These are phyloP conservation scores for Backusella circina DNA, from an alignment of 192 early-diverging fungal genomes.

Conservation along the genomic window DNA sequence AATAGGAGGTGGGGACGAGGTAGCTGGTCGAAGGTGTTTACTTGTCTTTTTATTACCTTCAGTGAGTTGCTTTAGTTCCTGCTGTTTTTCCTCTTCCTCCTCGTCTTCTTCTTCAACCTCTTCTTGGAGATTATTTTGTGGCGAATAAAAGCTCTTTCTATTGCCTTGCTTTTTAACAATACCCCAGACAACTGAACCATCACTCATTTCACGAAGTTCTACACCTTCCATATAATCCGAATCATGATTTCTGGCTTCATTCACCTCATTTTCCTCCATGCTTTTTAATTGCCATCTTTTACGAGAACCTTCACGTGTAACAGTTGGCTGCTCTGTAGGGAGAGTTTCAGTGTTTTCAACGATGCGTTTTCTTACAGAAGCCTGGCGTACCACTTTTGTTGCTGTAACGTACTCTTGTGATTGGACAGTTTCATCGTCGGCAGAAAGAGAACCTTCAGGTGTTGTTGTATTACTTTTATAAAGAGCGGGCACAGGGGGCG, in stretches of 20 bases:
- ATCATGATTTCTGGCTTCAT: background rate
- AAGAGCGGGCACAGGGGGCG: background rate
- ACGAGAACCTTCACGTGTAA: conserved; percentile 2
- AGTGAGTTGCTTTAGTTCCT: conserved; percentile 22
- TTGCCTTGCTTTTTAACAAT: conserved; percentile 27
- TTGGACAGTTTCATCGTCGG: background rate
- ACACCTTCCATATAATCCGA: conserved; percentile 21
- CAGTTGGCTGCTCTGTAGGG: background rate
- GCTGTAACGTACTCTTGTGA: conserved; percentile 6
- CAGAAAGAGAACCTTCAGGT: background rate
- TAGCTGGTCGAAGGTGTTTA: background rate
- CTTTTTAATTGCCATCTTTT: background rate
- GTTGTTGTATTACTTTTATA: background rate
- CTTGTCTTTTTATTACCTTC: background rate
- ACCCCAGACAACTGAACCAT: conserved; percentile 32
- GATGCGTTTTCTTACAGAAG: conserved; percentile 5
- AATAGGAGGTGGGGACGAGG: conserved; percentile 19
- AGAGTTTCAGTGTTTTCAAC: background rate
- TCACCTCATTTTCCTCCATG: background rate
- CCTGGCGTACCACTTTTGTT: conserved; percentile 1
- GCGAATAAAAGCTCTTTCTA: conserved; percentile 19
- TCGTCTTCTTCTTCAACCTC: conserved; percentile 10
- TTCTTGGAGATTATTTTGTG: background rate
- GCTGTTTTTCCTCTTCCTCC: conserved; percentile 7
- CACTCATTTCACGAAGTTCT: conserved; percentile 36